phyloP scores from a whole-genome alignment of 129 eudicot species.

The Helianthus annuus region HanXRQr2.0-SUNRISE NC_035448.2:120248765-120249264 shows the following conservation, averaged over 20 bases:
- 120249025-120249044: conserved; percentile 39
- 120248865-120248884: conserved; percentile 74
- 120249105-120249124: conserved; percentile 75
- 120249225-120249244: conserved; percentile 63
- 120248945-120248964: conserved; percentile 65
- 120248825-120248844: conserved; percentile 81
- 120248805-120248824: conserved; percentile 65
- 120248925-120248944: conserved; percentile 80
- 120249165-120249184: conserved; percentile 79
- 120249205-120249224: conserved; percentile 58
- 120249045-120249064: conserved; percentile 69
- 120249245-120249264: conserved; percentile 66
- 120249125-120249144: conserved; percentile 69
- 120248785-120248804: conserved; percentile 69
- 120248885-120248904: conserved; percentile 56
- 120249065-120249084: conserved; percentile 58
- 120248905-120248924: conserved; percentile 60
- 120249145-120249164: conserved; percentile 88
- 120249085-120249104: conserved; percentile 48
- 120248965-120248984: neutral
- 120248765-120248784: too few species aligned
- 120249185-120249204: conserved; percentile 67
- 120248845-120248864: conserved; percentile 67
- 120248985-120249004: conserved; percentile 3
- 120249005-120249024: neutral